Conservation (phyloP, 768 basidiomycete species). For the Boletus rubescentipes region DNA sequence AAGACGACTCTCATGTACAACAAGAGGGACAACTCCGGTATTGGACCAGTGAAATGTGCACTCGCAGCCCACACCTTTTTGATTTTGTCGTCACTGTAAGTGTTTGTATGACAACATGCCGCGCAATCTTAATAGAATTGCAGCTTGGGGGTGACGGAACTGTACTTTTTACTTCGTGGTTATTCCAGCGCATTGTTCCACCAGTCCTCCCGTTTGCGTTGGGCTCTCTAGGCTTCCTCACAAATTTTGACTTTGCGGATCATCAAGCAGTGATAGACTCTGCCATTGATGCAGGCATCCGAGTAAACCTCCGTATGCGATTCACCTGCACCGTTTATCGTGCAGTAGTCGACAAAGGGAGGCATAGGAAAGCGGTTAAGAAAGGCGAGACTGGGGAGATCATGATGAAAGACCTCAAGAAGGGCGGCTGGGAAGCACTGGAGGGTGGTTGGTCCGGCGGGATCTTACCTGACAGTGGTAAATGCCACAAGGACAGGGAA, state of each 20-base stretch:
- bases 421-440: slow-evolving; percentile 94
- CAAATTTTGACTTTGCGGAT: slow-evolving; percentile 92
- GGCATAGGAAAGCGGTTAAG: slow-evolving; percentile 79
- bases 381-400: slow-evolving; percentile 95
- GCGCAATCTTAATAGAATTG: slow-evolving; percentile 10
- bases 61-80: slow-evolving; percentile 84
- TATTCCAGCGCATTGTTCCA: slow-evolving; percentile 98
- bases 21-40: slow-evolving; percentile 93
- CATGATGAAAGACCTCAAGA: slow-evolving; percentile 89
- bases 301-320: slow-evolving; percentile 97
- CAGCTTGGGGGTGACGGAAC: slow-evolving; percentile 99
- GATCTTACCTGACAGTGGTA: slow-evolving; percentile 43
- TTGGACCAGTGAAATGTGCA: slow-evolving; percentile 98
- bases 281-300: slow-evolving; percentile 88
- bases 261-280: slow-evolving; percentile 84
- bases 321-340: slow-evolving; percentile 99
- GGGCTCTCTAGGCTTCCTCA: slow-evolving; percentile 96
- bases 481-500: slow-evolving; percentile 80
- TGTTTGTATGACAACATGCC: neutral
- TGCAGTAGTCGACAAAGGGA: slow-evolving; percentile 73
- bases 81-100: slow-evolving; percentile 97
- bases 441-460: slow-evolving; percentile 71
- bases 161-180: slow-evolving; percentile 97
- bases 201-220: slow-evolving; percentile 97
- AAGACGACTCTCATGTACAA: slow-evolving; percentile 36